Base-by-base conservation (phyloP, 2,329 filamentous ascomycete species). In the Epichloe uncinata region DNA sequence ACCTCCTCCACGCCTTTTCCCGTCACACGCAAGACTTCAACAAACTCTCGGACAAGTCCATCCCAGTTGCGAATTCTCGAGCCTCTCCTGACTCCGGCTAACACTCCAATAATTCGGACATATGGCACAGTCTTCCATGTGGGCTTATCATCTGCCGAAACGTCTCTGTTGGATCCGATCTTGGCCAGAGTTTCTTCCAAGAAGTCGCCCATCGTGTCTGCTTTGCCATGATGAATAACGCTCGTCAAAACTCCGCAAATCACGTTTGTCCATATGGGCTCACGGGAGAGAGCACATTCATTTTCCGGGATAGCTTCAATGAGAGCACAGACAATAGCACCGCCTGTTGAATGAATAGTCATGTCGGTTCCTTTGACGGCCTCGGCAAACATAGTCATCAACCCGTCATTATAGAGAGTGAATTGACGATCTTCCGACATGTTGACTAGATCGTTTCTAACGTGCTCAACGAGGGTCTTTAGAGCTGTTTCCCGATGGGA, bases 381-480 rank as follows among this genome's bases (percentile, higher is more conserved):
- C 65, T 97, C 91, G 4, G 88, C 82, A 60, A 96, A 87, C 73
- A 97, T 83, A 16, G 81, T 86, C 87, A 95, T 96, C 43, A 96
- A 67, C 50, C 91, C 93, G 62, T 94, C 82, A 54, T 85, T 84
- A 63, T 95, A 95, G 13, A 88, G 73, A 12, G 73, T 71, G 53
- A 79, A 78, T 53, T 82, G 76, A 40, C 74, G 74, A 12, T 74
- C 72, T n/a, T 73, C 74, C 34, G 66, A 67, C 48, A 72, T 66
- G 36, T 68, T 70, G 46, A 74, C 57, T 47, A 95, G 71, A 60
- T 95, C 87, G 11, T 78, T 68, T 46, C 87, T 78, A 1, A 85
- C 81, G 65, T 89, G 84, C 12, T 75, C 70, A 2, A 95, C 69
- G n/a, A 96, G 81, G 12, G 74, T 68, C 12, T 78, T 72, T 36